Conservation (phyloP, 495 filamentous ascomycete species). For the Saxispiralis lemnorum region DNA sequence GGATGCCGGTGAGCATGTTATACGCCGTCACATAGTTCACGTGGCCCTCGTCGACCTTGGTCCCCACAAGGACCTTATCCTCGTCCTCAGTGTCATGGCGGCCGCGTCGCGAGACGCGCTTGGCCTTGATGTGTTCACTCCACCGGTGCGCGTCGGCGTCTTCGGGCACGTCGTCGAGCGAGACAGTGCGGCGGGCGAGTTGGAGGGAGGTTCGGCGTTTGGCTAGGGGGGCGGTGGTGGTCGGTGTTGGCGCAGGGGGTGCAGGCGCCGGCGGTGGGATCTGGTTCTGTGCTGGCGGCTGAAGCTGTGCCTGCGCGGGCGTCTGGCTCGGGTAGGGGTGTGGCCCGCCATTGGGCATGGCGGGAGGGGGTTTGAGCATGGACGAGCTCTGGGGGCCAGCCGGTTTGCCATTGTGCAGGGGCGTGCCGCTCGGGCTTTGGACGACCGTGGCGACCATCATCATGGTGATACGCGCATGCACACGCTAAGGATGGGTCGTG, state of each 20-base stretch:
- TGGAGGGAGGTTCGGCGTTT: background rate
- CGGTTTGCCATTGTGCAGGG: no score
- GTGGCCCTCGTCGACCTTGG: constrained; percentile 93
- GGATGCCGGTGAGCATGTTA: constrained; percentile 98
- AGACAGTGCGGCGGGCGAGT: constrained; percentile 22
- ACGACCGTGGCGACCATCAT: no score
- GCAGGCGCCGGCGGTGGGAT: background rate
- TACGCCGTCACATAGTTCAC: constrained; percentile 97
- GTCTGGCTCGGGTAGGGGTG: no score
- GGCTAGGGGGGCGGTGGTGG: background rate
- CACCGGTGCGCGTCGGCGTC: constrained; percentile 84
- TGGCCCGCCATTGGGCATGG: no score
- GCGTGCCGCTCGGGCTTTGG: no score
- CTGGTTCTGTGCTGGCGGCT: no score
- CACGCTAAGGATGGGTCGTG: no score
- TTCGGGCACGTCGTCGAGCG: constrained; percentile 62
- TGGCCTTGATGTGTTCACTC: constrained; percentile 83
- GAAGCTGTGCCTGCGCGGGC: no score
- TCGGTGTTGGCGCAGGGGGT: background rate
- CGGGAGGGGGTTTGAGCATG: no score
- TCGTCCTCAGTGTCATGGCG: constrained; percentile 78
- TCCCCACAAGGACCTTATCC: constrained; percentile 81
- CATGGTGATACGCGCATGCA: no score
- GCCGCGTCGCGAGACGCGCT: constrained; percentile 45
- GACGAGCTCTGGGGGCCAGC: no score